Conservation (phyloP, 2,329 filamentous ascomycete species). For the Phoma sp. region DNA sequence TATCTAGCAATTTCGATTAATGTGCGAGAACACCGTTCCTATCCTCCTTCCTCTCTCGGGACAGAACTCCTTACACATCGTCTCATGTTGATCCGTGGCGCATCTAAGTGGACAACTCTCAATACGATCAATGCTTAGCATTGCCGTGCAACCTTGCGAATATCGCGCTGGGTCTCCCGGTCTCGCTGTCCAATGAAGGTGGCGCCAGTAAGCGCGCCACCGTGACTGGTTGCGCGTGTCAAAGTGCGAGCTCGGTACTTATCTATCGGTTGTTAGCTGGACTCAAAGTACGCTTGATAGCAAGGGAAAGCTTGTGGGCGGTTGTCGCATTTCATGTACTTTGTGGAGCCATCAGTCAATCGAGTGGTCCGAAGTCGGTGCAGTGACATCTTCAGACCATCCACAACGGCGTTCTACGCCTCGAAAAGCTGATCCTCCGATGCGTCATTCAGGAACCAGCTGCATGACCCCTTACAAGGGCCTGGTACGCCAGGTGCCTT, state of each 20-base stretch:
- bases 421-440: conserved; percentile 19
- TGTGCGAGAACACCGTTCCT: conserved; percentile 12
- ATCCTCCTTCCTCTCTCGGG: conserved; percentile 20
- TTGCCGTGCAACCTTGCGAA: conserved; percentile 13
- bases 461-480: conserved; percentile 42
- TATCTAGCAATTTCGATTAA: conserved; percentile 19
- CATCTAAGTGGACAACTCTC: conserved; percentile 7
- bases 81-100: conserved; percentile 21
- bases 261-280: not conserved
- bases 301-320: conserved; percentile 1
- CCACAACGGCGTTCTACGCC: conserved; percentile 12
- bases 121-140: conserved; percentile 11
- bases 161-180: conserved; percentile 14
- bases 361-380: conserved; percentile 18
- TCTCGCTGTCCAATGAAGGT: not conserved
- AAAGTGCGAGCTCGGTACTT: conserved; percentile 1
- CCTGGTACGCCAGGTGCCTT: conserved; percentile 23
- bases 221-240: conserved; percentile 4
- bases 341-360: not conserved
- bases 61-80: conserved; percentile 11
- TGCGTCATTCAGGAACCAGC: conserved; percentile 47
- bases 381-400: conserved; percentile 12
- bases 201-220: conserved; percentile 6
- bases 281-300: not conserved
- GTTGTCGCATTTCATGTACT: not conserved